Conservation (phyloP, 257 asterid species). For the Nicotiana tabacum region DNA sequence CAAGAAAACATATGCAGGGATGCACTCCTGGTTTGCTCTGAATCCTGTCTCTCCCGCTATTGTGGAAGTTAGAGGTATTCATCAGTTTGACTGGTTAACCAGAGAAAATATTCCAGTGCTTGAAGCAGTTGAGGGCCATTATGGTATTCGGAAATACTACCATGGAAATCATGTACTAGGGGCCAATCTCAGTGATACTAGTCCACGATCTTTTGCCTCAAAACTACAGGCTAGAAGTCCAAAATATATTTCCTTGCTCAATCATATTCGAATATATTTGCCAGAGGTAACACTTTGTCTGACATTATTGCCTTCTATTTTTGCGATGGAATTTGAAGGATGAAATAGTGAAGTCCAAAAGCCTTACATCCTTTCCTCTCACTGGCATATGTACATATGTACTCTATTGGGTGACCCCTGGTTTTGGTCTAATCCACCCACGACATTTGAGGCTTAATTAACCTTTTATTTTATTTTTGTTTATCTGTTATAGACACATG, state of each 20-base stretch:
- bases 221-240: constrained; percentile 92
- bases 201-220: constrained; percentile 78
- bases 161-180: constrained; percentile 86
- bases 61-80: constrained; percentile 91
- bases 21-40: constrained; percentile 98
- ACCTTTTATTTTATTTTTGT: neutral
- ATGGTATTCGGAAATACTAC: constrained; percentile 71
- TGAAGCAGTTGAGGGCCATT: constrained; percentile 86
- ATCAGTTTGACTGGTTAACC: constrained; percentile 95
- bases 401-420: neutral
- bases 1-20: constrained; percentile 95
- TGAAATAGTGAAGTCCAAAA: neutral
- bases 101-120: constrained; percentile 97
- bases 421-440: neutral
- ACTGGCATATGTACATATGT: neutral
- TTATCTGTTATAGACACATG: neutral
- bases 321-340: neutral
- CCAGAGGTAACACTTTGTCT: constrained; percentile 66
- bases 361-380: neutral
- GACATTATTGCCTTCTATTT: neutral
- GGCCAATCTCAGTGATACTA: constrained; percentile 73
- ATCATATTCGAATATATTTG: constrained; percentile 90
- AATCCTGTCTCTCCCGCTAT: constrained; percentile 78
- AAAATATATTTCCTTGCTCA: constrained; percentile 83
- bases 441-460: neutral